A percentile compares a stretch with the other conserved stretches of the same genome.
phyloP scores from a whole-genome alignment of 1,284 basidiomycete genomes.

The Amylostereum areolatum region DNA sequence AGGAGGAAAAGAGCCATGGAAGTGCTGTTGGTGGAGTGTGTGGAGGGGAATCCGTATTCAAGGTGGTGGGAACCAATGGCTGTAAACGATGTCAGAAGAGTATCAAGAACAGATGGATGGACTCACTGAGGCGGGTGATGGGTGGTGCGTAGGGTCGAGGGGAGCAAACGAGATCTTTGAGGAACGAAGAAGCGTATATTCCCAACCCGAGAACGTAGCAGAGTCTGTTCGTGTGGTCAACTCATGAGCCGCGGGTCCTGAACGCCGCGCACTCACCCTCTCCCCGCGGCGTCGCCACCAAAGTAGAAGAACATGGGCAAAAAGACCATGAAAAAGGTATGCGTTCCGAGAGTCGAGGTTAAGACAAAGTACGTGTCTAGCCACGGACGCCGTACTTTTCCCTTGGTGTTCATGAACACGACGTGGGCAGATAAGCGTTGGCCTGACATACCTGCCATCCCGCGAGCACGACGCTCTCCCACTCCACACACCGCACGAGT shows the following conservation, averaged over 20 bases:
- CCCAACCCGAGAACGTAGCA: slow-evolving; percentile 74
- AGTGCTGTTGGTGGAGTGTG: slow-evolving; percentile 89
- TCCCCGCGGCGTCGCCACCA: slow-evolving; percentile 63
- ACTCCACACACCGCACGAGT: slow-evolving; percentile 53
- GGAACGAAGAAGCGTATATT: slow-evolving; percentile 78
- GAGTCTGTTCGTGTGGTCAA: slow-evolving; percentile 36
- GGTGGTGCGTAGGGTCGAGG: slow-evolving; percentile 91
- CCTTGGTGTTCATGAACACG: slow-evolving; percentile 29
- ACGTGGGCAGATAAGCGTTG: background rate
- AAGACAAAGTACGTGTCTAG: slow-evolving; percentile 90
- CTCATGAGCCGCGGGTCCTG: background rate
- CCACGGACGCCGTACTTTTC: slow-evolving; percentile 57
- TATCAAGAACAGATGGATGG: background rate
- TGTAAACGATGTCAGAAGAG: slow-evolving; percentile 22
- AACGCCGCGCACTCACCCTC: slow-evolving; percentile 51
- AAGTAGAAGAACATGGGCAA: slow-evolving; percentile 88
- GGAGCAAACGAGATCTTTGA: slow-evolving; percentile 88
- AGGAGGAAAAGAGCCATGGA: slow-evolving; percentile 82
- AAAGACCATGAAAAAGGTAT: slow-evolving; percentile 92
- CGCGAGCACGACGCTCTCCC: slow-evolving; percentile 65
- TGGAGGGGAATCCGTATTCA: slow-evolving; percentile 94
- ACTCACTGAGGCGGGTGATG: slow-evolving; percentile 76
- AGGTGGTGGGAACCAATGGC: slow-evolving; percentile 82
- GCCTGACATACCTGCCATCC: slow-evolving; percentile 57
- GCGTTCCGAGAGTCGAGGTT: slow-evolving; percentile 84